Conservation (phyloP, 345 rosid species). For the Euphorbia lathyris region DNA sequence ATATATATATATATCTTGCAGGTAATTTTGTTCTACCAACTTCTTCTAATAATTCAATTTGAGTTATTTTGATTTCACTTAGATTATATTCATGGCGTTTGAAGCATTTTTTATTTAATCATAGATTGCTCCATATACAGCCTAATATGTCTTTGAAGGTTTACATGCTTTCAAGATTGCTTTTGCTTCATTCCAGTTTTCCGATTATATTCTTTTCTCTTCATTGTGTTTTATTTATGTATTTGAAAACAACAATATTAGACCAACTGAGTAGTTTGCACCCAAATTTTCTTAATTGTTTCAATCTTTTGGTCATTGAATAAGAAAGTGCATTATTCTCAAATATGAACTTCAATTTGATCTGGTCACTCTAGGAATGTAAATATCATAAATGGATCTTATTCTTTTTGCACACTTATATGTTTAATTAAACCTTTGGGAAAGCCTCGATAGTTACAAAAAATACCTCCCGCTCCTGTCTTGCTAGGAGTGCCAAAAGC, state of each 20-base stretch:
- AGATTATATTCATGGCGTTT: too few species aligned
- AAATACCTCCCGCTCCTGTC: too few species aligned
- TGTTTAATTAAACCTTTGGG: too few species aligned
- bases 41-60: too few species aligned
- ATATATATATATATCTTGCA: too few species aligned
- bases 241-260: not conserved
- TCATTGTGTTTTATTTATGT: not conserved
- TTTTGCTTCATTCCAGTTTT: not conserved
- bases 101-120: constrained; percentile 4
- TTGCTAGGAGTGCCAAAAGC: not conserved
- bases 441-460: too few species aligned
- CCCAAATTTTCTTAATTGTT: not conserved
- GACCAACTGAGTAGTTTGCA: not conserved
- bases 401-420: not conserved
- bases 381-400: not conserved
- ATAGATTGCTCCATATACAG: not conserved
- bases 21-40: too few species aligned
- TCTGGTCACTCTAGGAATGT: not conserved
- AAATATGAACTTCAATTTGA: not conserved
- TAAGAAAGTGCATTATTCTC: not conserved
- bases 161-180: not conserved
- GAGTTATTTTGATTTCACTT: too few species aligned
- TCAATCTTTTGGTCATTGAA: not conserved
- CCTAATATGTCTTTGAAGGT: not conserved
- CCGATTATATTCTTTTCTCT: not conserved